Conservation (phyloP, 2,329 filamentous ascomycete genomes). For the Myrmaecium sp. region DNA sequence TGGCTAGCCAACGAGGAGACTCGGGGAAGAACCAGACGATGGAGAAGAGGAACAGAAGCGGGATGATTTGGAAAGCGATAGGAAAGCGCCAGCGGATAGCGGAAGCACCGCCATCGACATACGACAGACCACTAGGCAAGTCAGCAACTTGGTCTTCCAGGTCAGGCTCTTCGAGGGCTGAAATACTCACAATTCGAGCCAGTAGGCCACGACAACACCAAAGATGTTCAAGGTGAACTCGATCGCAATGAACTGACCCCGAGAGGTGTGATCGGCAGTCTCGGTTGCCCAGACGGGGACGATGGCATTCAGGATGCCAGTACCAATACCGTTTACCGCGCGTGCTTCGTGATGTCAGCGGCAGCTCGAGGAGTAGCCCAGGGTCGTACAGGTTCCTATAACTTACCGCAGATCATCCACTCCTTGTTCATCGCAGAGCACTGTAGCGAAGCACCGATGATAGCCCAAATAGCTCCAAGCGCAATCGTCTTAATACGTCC, state of each 20-base stretch:
- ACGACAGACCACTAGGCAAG: slow-evolving; percentile 32
- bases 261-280: slow-evolving; percentile 47
- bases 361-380: background rate
- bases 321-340: slow-evolving; percentile 47
- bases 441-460: slow-evolving; percentile 43
- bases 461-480: slow-evolving; percentile 10
- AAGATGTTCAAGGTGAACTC: slow-evolving; percentile 62
- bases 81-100: slow-evolving; percentile 51
- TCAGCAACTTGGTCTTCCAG: background rate
- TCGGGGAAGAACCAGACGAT: slow-evolving; percentile 53
- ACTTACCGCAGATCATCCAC: slow-evolving; percentile 53
- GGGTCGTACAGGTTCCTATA: background rate
- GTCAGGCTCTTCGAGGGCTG: background rate
- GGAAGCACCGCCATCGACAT: slow-evolving; percentile 39
- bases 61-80: slow-evolving; percentile 52
- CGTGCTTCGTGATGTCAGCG: slow-evolving; percentile 25
- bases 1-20: slow-evolving; percentile 50
- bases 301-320: slow-evolving; percentile 53
- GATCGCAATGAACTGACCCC: slow-evolving; percentile 52
- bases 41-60: slow-evolving; percentile 38
- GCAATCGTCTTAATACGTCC: slow-evolving; percentile 15
- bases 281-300: slow-evolving; percentile 58
- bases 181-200: slow-evolving; percentile 19
- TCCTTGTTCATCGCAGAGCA: slow-evolving; percentile 45
- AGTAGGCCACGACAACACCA: slow-evolving; percentile 46